Evolutionary conservation across 2,329 filamentous ascomycete species (phyloP).

Genomic region (Clonostachys chloroleuca): DNA sequence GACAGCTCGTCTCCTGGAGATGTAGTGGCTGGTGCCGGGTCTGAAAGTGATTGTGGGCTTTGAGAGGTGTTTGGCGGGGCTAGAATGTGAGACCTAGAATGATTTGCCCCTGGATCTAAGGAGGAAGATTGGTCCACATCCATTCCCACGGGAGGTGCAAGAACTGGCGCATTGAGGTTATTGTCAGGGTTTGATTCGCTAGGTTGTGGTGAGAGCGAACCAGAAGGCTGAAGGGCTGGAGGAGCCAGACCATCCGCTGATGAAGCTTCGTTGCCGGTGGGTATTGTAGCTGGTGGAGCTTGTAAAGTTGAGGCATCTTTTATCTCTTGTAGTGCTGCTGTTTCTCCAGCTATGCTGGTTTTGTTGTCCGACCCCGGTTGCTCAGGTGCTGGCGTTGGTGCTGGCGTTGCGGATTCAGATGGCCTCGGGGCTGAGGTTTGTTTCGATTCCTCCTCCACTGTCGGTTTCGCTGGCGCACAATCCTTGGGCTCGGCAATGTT

Average conservation of each 20-base stretch:
- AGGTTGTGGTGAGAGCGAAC: conserved; percentile 5
- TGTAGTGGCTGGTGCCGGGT: too few relatives aligned
- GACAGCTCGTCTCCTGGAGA: too few relatives aligned
- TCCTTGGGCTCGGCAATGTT: neutral
- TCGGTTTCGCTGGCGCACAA: neutral
- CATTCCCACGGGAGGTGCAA: conserved; percentile 26
- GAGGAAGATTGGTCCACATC: conserved; percentile 1
- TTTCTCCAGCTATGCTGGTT: too few relatives aligned
- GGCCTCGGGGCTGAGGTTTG: too few relatives aligned
- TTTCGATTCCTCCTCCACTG: too few relatives aligned
- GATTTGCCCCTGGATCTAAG: conserved; percentile 6
- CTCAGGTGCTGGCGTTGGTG: too few relatives aligned
- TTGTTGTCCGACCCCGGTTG: too few relatives aligned
- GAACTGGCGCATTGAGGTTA: conserved; percentile 29
- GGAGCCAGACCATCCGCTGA: conserved; percentile 9
- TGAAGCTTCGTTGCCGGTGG: too few relatives aligned
- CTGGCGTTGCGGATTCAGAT: too few relatives aligned
- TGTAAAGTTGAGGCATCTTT: too few relatives aligned
- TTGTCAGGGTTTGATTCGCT: conserved; percentile 17
- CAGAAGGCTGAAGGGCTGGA: conserved; percentile 8
- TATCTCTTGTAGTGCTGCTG: too few relatives aligned
- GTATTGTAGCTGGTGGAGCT: too few relatives aligned
- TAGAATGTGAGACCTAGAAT: conserved; percentile 36
- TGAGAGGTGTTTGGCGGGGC: conserved; percentile 29
- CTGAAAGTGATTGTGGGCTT: conserved; percentile 3